Conservation (phyloP, 2,329 filamentous ascomycete genomes). For the Pseudogymnoascus sp. region DNA sequence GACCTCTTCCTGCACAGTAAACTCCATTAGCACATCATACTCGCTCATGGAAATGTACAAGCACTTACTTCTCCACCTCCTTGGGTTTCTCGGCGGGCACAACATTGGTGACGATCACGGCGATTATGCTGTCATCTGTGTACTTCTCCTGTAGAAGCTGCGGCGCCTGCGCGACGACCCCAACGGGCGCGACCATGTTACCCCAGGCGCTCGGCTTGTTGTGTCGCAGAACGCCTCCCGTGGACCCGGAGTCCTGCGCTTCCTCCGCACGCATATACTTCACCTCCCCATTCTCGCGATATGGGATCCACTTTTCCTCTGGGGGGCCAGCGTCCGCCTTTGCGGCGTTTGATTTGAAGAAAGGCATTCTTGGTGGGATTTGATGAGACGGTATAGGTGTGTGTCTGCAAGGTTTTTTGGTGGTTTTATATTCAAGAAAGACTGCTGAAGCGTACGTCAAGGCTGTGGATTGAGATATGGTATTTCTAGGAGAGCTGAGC, state of each 20-base stretch:
- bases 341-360: background rate
- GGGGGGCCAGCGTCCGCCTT: background rate
- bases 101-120: slow-evolving; percentile 22
- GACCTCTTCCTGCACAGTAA: slow-evolving; percentile 3
- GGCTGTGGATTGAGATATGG: background rate
- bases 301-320: background rate
- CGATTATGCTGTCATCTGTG: slow-evolving; percentile 27
- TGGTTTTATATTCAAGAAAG: background rate
- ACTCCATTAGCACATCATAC: background rate
- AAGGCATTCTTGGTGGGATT: background rate
- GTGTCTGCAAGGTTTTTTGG: background rate
- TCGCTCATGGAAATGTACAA: background rate
- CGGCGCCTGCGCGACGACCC: slow-evolving; percentile 16
- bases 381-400: background rate
- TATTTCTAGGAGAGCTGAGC: background rate
- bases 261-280: slow-evolving; percentile 11
- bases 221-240: slow-evolving; percentile 18
- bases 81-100: slow-evolving; percentile 8
- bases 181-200: slow-evolving; percentile 14
- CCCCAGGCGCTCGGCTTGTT: slow-evolving; percentile 14
- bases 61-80: background rate
- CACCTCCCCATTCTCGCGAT: background rate
- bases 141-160: slow-evolving; percentile 22
- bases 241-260: slow-evolving; percentile 21
- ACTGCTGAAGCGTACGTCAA: background rate